Conservation (phyloP, 2,329 filamentous ascomycete species). For the Colletotrichum sidae region DNA sequence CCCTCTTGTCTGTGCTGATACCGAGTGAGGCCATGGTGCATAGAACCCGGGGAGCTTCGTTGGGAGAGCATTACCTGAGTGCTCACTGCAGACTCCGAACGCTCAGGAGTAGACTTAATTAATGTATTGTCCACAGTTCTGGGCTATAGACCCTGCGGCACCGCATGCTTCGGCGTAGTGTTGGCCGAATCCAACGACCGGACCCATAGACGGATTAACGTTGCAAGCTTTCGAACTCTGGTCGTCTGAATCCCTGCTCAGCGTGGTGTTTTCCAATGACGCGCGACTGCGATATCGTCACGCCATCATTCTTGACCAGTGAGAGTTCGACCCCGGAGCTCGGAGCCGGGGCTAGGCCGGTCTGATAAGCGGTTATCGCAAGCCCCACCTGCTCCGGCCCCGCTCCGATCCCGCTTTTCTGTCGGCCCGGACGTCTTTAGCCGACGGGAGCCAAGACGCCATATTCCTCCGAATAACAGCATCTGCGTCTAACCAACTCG, state of each 20-base stretch:
- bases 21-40: not conserved
- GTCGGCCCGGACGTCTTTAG: conserved; percentile 6
- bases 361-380: not conserved
- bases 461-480: conserved; percentile 2
- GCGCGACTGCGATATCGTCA: not conserved
- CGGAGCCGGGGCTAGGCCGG: conserved; percentile 1
- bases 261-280: not conserved
- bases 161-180: too few relatives aligned
- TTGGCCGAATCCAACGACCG: too few relatives aligned
- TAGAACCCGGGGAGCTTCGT: not conserved
- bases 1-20: not conserved
- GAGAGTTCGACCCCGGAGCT: not conserved
- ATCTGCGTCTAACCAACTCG: not conserved
- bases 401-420: not conserved
- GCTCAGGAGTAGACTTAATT: too few relatives aligned
- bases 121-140: too few relatives aligned
- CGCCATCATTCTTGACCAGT: conserved; percentile 3
- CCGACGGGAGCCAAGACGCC: conserved; percentile 6
- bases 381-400: not conserved
- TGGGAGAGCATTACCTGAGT: too few relatives aligned
- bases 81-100: too few relatives aligned
- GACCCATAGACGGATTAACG: not conserved
- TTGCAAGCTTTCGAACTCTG: not conserved
- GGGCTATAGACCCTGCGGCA: too few relatives aligned
- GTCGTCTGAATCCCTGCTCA: not conserved